Base-by-base conservation (phyloP, 73 alveolate genomes). In the Effrenium voratum region DNA sequence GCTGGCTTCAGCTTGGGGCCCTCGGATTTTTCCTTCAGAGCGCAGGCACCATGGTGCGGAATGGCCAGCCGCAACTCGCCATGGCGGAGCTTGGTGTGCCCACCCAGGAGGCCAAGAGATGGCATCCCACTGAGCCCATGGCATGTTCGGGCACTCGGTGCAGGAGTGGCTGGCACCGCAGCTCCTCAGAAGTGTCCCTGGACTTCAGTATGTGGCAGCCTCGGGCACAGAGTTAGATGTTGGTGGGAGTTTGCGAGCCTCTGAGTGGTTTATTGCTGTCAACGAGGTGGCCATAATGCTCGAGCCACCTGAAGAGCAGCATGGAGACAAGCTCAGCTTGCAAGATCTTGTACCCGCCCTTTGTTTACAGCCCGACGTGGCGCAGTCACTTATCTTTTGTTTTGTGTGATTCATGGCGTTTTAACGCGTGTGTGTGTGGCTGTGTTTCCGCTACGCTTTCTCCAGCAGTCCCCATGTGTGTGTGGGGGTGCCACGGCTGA, bases 51-150 rank as follows among this genome's bases (percentile, higher is more conserved):
- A 70, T 90, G 73, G 96, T 90, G 59, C 96, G 96, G 19, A 63
- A 90, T n/a, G 96, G 96, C 40, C 96, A 90, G 86, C 72, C 73
- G 13, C 96, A 90, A 76, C 66, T 90, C 41, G 96, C 60, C 10
- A 44, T 90, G 87, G 79, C 47, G 30, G 96, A 90, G 55, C 47
- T 90, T 5, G 96, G 96, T 36, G 96, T 90, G 72, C 86, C 87
- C 38, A 1, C 16, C 41, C 57, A 90, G 96, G 95, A 70, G 22
- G 34, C 34, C 16, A 38, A 12, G 75, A 22, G 8, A 38, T 4
- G 4, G 75, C 8, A 60, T 8, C 16, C 38, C 75, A 38, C 40
- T 52, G 86, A 43, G 59, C 60, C 59, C 60, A 43, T 16, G 40
- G 40, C 38, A 15, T 24, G 86, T 5, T 63, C 76, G 15, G 68